These are phyloP conservation scores for Eragrostis curvula DNA, from an alignment of 176 grass and related monocot species.

Conservation along the genomic window DNA sequence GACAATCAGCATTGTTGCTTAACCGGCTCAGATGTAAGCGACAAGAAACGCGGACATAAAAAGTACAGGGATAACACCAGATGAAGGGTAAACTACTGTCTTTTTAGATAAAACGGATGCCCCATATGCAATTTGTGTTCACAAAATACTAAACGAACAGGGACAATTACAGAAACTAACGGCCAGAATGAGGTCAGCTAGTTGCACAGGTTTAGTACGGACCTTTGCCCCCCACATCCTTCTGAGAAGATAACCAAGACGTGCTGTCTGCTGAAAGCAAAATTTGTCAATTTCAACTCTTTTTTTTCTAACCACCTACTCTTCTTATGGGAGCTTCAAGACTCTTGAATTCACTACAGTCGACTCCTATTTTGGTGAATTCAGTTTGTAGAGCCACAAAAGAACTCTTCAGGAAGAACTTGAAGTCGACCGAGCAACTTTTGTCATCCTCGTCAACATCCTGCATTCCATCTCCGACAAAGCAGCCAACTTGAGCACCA, in stretches of 20 bases:
- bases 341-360: conserved; percentile 53
- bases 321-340: neutral
- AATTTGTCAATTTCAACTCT: conserved; percentile 22
- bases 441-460: conserved; percentile 78
- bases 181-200: neutral
- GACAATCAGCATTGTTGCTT: neutral
- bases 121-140: neutral
- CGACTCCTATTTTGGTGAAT: conserved; percentile 55
- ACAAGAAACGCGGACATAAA: neutral
- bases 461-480: conserved; percentile 56
- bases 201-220: conserved; percentile 9
- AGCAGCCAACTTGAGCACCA: conserved; percentile 81
- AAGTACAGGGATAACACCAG: neutral
- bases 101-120: neutral
- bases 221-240: conserved; percentile 28
- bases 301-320: neutral
- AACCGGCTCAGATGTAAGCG: neutral
- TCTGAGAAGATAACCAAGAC: conserved; percentile 13
- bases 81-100: neutral
- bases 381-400: conserved; percentile 51
- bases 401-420: conserved; percentile 46
- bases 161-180: neutral
- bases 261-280: neutral
- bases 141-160: neutral
- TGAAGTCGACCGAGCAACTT: conserved; percentile 65